Evolutionary conservation across 805 yeast species (phyloP), one percentile per base, ranked within the genome.

Genomic region (Grigorovia jiainica): DNA sequence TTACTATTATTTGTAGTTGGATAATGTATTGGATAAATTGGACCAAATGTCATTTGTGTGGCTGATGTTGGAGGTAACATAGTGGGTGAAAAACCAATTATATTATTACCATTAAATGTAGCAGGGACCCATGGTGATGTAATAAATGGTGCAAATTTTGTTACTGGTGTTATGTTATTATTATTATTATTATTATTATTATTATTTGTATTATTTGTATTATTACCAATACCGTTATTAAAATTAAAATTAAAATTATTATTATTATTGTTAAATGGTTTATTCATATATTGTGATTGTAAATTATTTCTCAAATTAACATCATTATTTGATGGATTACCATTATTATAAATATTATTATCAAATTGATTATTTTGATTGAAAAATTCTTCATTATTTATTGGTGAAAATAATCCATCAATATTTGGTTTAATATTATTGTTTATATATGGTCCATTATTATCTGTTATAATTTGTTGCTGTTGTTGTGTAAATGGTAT

Each of bases 61-160:
- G 44, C 34, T 5, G 44, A 33, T 9, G 38, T 29, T 38, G 54
- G 39, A 11, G 49, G 15, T 38, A 21, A 11, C 32, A 35, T 32
- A 19, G 35, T 23, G 8, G 31, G 29, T 25, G 42, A 25, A 27
- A 27, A 27, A 10, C 31, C 31, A 27, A 27, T 10, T 27, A 27
- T 15, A 27, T 27, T 27, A 27, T 27, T 27, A 27, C 16, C 16
- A 27, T 27, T 27, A 27, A 13, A 27, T 27, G 11, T n/a, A 10
- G 31, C 31, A 6, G 36, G 23, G 2, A 39, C 15, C 42, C 42
- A 34, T 10, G 37, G 36, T 34, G 36, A 23, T 11, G 37, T 16
- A 19, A 39, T 20, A 33, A 33, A 39, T 11, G 42, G 37, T 4
- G 17, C 34, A 34, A 33, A 39, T 32, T 33, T 39, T 5, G 42